Base-by-base conservation (phyloP, 2,329 filamentous ascomycete genomes). In the Colletotrichum tofieldiae region DNA sequence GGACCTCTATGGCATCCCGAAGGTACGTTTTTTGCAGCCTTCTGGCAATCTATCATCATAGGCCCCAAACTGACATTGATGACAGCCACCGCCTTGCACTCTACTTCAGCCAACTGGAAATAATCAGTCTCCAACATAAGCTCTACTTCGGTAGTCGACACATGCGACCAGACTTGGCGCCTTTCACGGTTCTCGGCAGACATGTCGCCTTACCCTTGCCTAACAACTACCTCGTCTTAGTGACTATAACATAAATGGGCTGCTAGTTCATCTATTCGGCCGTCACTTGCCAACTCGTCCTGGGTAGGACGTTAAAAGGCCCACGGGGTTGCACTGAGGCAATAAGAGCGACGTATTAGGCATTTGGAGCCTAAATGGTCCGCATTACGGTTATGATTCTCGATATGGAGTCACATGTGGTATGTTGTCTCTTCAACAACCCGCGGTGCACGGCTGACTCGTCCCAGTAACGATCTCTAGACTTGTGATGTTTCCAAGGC, bases 231-330 rank as follows among this genome's bases (percentile, higher is more conserved):
- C 14, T 41, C 3, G 7, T 41, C 55, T 16, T 12, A 9, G 9
- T 58, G n/a, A 8, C 14, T n/a, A 26, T 2, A 26, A 58, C n/a
- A 18, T 20, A 6, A 14, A 20, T 11, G 9, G 29, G 18, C 18
- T 32, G 20, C 35, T 26, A 43, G 49, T 26, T 2, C 18, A 39
- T 14, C 26, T 29, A 11, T 3, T 29, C 32, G 32, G 45, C 32
- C 41, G 16, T n/a, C 26, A 47, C 45, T 47, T 35, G 5, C 18
- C n/a, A 45, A 11, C 23, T 76, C 55, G 79, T 82, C 80, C 79
- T 80, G 74, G 78, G 80, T 76, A 81, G 43, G 81, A 82, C 78
- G 61, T 73, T 75, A 80, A 81, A 82, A 79, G 77, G 78, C 80
- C 77, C 65, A 47, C 16, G 2, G n/a, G 14, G 71, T 60, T 71